phyloP scores from a whole-genome alignment of 345 rosid species.

The Citrus medica region DNA sequence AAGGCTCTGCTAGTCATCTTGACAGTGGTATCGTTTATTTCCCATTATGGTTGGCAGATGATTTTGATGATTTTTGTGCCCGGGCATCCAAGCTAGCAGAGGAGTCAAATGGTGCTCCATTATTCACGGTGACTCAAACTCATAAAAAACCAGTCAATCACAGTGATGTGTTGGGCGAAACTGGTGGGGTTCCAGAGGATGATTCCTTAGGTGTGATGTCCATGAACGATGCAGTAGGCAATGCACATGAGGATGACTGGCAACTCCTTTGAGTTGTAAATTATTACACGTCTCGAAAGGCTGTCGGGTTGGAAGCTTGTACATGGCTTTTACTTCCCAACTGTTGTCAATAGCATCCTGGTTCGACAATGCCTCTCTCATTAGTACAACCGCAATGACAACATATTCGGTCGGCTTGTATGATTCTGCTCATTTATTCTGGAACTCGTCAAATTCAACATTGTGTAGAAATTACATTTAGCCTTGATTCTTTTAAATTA shows the following conservation, averaged over 20 bases:
- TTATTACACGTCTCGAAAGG: background rate
- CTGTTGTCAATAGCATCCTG: background rate
- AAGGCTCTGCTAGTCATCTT: background rate
- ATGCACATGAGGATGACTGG: slow-evolving; percentile 58
- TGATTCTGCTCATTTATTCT: background rate
- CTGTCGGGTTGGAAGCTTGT: background rate
- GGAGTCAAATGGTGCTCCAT: slow-evolving; percentile 85
- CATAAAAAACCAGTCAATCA: slow-evolving; percentile 25
- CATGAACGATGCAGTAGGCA: slow-evolving; percentile 20
- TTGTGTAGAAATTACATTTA: slow-evolving; percentile 5
- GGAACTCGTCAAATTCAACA: slow-evolving; percentile 4
- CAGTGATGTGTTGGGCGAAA: slow-evolving; percentile 12
- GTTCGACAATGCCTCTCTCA: background rate
- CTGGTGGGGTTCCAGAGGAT: slow-evolving; percentile 14
- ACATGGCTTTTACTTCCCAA: background rate
- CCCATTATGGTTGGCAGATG: slow-evolving; percentile 39
- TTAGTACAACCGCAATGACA: background rate
- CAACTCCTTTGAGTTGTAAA: slow-evolving; percentile 44
- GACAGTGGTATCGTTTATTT: background rate
- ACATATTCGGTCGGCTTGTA: background rate
- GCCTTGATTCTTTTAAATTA: slow-evolving; percentile 9
- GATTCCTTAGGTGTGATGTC: slow-evolving; percentile 25
- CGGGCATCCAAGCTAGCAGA: slow-evolving; percentile 73
- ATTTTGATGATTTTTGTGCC: slow-evolving; percentile 69
- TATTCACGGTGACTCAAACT: slow-evolving; percentile 51